phyloP scores from a whole-genome alignment of 768 basidiomycete genomes.

The Naganishia friedmannii region DNA sequence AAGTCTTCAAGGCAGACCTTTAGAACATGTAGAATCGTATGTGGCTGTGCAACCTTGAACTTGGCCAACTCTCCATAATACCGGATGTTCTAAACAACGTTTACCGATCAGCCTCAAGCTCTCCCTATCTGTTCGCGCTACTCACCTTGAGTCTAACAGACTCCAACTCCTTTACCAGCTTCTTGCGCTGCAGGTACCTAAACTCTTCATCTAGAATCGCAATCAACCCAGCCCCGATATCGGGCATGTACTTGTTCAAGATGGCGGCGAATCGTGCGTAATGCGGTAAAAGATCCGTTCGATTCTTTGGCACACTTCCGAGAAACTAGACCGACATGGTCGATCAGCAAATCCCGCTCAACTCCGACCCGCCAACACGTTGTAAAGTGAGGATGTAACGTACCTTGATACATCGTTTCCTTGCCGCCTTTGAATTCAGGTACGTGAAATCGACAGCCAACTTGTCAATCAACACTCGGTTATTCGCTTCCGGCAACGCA shows the following conservation, averaged over 20 bases:
- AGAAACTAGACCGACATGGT: slow-evolving; percentile 56
- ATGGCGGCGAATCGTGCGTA: slow-evolving; percentile 87
- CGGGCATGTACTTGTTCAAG: slow-evolving; percentile 86
- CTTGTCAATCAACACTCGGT: slow-evolving; percentile 82
- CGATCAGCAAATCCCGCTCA: too few species aligned
- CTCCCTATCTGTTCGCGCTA: not conserved
- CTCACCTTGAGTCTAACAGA: slow-evolving; percentile 78
- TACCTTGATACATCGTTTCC: slow-evolving; percentile 86
- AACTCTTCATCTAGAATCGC: slow-evolving; percentile 91
- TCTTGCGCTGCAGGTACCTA: slow-evolving; percentile 88
- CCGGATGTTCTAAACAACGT: slow-evolving; percentile 67
- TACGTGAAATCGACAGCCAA: slow-evolving; percentile 93
- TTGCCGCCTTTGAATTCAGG: slow-evolving; percentile 90
- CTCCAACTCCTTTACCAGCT: slow-evolving; percentile 82
- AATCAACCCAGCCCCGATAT: slow-evolving; percentile 78
- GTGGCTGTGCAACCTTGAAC: slow-evolving; percentile 82
- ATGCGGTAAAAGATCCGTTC: slow-evolving; percentile 86
- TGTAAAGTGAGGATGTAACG: slow-evolving; percentile 22
- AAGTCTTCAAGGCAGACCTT: slow-evolving; percentile 98
- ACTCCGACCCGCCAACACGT: too few species aligned
- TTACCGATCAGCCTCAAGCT: not conserved
- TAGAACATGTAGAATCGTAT: slow-evolving; percentile 89
- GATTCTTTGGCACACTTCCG: slow-evolving; percentile 75
- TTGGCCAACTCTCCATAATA: slow-evolving; percentile 93
- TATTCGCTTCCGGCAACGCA: slow-evolving; percentile 90